A percentile compares a stretch with the other conserved stretches of the same genome.
Evolutionary conservation across 257 asterid species (phyloP).

Genomic region (Solanum neorickii): DNA sequence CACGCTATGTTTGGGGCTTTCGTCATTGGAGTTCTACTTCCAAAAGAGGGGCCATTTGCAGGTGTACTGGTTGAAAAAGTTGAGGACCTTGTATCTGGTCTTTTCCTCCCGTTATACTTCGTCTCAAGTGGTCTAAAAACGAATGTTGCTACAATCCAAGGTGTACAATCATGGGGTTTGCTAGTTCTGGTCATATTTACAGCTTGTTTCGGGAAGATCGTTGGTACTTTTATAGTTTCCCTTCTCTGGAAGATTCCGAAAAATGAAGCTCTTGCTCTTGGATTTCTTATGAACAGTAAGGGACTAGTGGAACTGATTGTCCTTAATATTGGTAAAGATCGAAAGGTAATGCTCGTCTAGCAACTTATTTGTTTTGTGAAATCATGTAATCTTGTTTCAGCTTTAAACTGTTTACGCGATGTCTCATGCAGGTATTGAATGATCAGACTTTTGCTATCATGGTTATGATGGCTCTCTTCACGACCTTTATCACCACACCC

Average conservation of each 20-base stretch:
- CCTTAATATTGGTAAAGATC: slow-evolving; percentile 75
- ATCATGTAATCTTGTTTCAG: background rate
- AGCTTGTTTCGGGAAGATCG: slow-evolving; percentile 72
- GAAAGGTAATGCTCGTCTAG: slow-evolving; percentile 33
- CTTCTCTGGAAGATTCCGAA: slow-evolving; percentile 38
- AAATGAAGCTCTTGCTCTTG: slow-evolving; percentile 62
- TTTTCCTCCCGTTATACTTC: slow-evolving; percentile 72
- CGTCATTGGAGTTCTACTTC: slow-evolving; percentile 67
- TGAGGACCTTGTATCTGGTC: slow-evolving; percentile 78
- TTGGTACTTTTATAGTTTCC: slow-evolving; percentile 50
- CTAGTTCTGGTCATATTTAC: slow-evolving; percentile 53
- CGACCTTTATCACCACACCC: slow-evolving; percentile 54
- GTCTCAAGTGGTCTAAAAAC: slow-evolving; percentile 85
- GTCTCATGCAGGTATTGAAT: slow-evolving; percentile 32
- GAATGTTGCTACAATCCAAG: slow-evolving; percentile 60
- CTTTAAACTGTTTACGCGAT: background rate
- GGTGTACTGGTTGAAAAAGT: slow-evolving; percentile 74
- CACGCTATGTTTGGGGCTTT: slow-evolving; percentile 92
- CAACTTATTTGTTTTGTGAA: background rate
- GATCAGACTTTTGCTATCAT: slow-evolving; percentile 59
- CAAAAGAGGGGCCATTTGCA: slow-evolving; percentile 71
- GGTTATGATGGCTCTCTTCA: slow-evolving; percentile 55
- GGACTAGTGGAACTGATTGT: slow-evolving; percentile 82
- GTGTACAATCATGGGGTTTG: slow-evolving; percentile 72
- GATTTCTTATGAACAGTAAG: slow-evolving; percentile 73